phyloP scores from a whole-genome alignment of 352 stramenopile genomes.

The Globisporangium heterothallicum region DNA sequence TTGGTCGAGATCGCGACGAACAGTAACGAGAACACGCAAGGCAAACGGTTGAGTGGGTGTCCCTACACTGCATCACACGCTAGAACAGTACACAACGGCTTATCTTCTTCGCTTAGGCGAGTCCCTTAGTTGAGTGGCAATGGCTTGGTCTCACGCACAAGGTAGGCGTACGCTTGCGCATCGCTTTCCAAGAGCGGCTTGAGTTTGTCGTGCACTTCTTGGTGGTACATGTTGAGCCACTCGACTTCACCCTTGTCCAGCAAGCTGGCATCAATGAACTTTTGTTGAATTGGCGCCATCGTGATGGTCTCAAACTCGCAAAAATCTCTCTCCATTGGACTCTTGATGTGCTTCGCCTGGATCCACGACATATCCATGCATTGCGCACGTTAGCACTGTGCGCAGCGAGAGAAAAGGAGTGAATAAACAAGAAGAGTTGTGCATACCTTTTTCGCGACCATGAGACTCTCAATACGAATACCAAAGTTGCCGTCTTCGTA shows the following conservation, averaged over 20 bases:
- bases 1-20: no score
- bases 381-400: no score
- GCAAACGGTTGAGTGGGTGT: background rate
- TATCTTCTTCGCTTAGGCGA: background rate
- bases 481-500: constrained; percentile 97
- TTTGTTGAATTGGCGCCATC: constrained; percentile 97
- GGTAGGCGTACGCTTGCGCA: constrained; percentile 60
- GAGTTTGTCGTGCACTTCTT: constrained; percentile 89
- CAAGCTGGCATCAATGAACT: constrained; percentile 92
- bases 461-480: constrained; percentile 98
- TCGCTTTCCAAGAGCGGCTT: constrained; percentile 79
- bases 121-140: constrained; percentile 22
- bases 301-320: constrained; percentile 96
- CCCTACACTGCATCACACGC: background rate
- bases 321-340: constrained; percentile 82
- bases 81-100: background rate
- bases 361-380: background rate
- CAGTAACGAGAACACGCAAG: background rate
- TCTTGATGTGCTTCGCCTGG: constrained; percentile 55
- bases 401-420: no score
- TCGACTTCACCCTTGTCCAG: constrained; percentile 89
- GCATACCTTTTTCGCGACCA: constrained; percentile 90
- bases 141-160: constrained; percentile 69
- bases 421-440: background rate
- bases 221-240: constrained; percentile 96